Conservation (phyloP, 2,329 filamentous ascomycete species). For the Fusarium papillatum region DNA sequence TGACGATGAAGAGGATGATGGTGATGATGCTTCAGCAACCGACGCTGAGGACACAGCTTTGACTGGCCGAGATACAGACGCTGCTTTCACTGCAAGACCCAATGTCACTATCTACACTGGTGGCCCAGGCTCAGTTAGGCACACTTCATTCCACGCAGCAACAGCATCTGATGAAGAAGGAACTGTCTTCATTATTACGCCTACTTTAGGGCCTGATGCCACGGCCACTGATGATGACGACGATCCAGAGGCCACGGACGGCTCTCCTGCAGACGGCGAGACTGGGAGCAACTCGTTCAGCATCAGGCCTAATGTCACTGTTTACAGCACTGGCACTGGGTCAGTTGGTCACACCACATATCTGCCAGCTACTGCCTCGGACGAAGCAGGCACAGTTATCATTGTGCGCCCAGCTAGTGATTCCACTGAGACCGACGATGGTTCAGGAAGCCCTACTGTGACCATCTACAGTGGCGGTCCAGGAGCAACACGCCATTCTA, state of each 20-base stretch:
- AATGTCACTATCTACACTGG: neutral
- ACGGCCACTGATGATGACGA: neutral
- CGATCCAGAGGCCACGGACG: neutral
- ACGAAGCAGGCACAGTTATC: slow-evolving; percentile 4
- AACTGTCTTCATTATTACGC: too few relatives aligned
- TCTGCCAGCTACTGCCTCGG: neutral
- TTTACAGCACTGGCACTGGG: neutral
- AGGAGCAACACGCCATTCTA: neutral
- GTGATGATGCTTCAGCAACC: neutral
- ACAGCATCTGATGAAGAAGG: too few relatives aligned
- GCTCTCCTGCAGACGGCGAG: neutral
- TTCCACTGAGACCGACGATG: neutral
- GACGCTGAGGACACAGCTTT: neutral
- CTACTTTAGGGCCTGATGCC: neutral
- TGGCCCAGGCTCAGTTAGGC: too few relatives aligned
- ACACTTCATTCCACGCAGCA: too few relatives aligned
- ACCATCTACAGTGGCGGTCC: slow-evolving; percentile 18
- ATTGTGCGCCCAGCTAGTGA: neutral
- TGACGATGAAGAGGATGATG: neutral
- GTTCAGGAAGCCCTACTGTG: neutral
- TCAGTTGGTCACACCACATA: neutral
- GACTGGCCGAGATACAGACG: neutral
- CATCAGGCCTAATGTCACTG: neutral
- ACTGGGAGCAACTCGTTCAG: neutral
- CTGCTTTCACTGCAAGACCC: neutral